A percentile compares a stretch with the other conserved stretches of the same genome.
These are phyloP conservation scores for Trichomonas gallinae DNA, from an alignment of 208 protist species.

Conservation along the genomic window DNA sequence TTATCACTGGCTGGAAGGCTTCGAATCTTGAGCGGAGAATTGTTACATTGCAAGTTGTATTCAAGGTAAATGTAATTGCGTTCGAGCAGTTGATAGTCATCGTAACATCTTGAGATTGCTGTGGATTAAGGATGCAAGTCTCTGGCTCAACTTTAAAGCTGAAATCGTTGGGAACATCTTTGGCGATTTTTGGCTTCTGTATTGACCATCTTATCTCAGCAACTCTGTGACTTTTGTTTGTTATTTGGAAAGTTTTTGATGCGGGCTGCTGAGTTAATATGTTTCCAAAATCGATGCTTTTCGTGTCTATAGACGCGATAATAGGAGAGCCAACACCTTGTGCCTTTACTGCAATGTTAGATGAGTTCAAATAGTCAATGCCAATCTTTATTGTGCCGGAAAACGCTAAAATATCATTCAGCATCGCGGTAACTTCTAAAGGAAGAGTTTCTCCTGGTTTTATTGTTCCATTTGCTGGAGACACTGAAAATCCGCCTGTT, in stretches of 20 bases:
- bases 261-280: background rate
- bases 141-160: background rate
- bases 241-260: background rate
- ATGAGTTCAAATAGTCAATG: conserved; percentile 1
- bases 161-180: background rate
- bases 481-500: background rate
- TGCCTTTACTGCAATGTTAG: background rate
- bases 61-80: background rate
- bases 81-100: background rate
- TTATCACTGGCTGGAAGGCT: background rate
- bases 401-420: background rate
- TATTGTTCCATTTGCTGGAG: background rate
- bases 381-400: background rate
- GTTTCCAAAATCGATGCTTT: background rate
- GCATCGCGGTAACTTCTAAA: background rate
- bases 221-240: background rate
- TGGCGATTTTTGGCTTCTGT: background rate
- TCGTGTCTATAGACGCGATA: background rate
- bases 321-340: background rate
- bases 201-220: background rate
- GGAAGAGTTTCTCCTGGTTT: background rate
- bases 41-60: background rate
- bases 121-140: background rate
- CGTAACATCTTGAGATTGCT: background rate
- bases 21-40: background rate